Base-by-base conservation (phyloP, 1,139 yeast species). In the Magnusiomyces sp. region DNA sequence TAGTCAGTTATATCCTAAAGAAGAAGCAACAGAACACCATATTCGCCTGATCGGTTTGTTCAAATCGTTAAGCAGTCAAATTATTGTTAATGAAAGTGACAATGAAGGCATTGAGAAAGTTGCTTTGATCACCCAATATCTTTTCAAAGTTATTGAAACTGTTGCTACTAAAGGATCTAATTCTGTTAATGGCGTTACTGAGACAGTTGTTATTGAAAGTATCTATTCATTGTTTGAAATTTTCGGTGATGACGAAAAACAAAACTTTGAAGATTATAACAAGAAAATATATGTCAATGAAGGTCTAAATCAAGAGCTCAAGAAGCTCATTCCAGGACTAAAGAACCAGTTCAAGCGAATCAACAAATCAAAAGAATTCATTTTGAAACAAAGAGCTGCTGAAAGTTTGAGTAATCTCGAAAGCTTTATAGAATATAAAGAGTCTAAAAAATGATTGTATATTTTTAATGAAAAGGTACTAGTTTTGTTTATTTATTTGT, bases 391-490 rank as follows among this genome's bases (percentile, higher is more conserved):
- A n/a, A 75, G 74, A 55, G 85, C 83, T 32, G 86, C 82, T 51
- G 95, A 86, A 55, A 79, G 83, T 1, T 72, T 80, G 61, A 66
- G 68, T 48, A 89, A 86, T 59, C 69, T 90, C 59, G 80, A 75
- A 9, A 73, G 95, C 53, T 92, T 92, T 63, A 78, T 90, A 51
- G 78, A 77, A 51, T 92, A 92, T 68, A 92, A 92, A 61, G 59
- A 63, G 50, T 60, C 60, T 40, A 81, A 78, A 9, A n/a, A n/a
- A n/a, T n/a, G n/a, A n/a, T n/a, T n/a, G n/a, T n/a, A n/a, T n/a
- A n/a, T n/a, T n/a, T n/a, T n/a, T n/a, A n/a, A n/a, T n/a, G n/a
- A n/a, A n/a, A n/a, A n/a, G n/a, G n/a, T n/a, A n/a, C n/a, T n/a
- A n/a, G n/a, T n/a, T n/a, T n/a, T n/a, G n/a, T n/a, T n/a, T n/a